Percentiles rank a stretch among this genome's conserved stretches.
Evolutionary conservation across 2,329 filamentous ascomycete genomes (phyloP).

Genomic region (Teratosphaeria zuluensis): DNA sequence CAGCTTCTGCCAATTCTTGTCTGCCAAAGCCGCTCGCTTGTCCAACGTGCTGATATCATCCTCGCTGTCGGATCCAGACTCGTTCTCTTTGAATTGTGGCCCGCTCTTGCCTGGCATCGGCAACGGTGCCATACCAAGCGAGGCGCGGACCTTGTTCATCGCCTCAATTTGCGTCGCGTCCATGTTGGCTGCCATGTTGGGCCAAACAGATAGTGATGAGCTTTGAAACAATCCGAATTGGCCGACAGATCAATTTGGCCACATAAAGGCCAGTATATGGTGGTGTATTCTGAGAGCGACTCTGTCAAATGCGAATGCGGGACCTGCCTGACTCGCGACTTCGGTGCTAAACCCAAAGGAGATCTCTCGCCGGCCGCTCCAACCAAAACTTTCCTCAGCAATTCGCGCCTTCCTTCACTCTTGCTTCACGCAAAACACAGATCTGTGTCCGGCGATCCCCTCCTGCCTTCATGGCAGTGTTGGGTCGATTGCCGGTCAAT

Average conservation of each 20-base stretch:
- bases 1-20: conserved; percentile 63
- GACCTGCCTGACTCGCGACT: background rate
- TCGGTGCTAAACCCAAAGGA: background rate
- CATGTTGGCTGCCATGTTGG: conserved; percentile 9
- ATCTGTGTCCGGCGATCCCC: conserved; percentile 84
- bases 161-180: conserved; percentile 68
- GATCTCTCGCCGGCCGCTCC: background rate
- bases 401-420: background rate
- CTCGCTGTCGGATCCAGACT: conserved; percentile 53
- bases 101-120: conserved; percentile 65
- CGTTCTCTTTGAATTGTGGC: conserved; percentile 48
- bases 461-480: conserved; percentile 41
- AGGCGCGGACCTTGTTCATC: conserved; percentile 82
- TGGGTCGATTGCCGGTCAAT: conserved; percentile 76
- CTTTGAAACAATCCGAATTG: background rate
- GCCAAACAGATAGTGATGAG: background rate
- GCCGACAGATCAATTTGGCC: background rate
- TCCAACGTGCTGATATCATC: conserved; percentile 68
- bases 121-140: conserved; percentile 81
- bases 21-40: conserved; percentile 61
- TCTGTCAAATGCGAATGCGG: background rate
- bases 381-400: background rate
- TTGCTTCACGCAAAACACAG: conserved; percentile 34
- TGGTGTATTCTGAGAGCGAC: background rate
- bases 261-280: background rate